Evolutionary conservation across 2,329 filamentous ascomycete species (phyloP).

Genomic region (Fusarium bactridioides): DNA sequence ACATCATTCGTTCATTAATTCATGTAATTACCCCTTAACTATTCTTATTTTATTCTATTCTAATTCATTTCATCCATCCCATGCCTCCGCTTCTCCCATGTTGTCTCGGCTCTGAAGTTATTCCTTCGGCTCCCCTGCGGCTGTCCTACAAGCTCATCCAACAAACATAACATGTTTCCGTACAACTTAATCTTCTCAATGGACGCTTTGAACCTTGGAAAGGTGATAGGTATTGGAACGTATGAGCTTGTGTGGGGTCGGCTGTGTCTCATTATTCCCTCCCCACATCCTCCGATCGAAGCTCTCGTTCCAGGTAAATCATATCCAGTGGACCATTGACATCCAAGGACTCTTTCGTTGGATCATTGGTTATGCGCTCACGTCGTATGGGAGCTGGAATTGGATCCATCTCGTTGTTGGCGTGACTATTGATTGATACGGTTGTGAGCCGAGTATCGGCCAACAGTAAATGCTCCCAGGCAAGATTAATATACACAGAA

Average conservation of each 20-base stretch:
- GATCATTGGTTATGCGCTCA: neutral
- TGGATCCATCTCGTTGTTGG: neutral
- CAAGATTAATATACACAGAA: neutral
- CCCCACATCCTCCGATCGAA: constrained; percentile 26
- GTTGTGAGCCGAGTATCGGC: neutral
- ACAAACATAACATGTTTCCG: constrained; percentile 8
- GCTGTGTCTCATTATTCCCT: constrained; percentile 24
- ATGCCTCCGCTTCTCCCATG: neutral
- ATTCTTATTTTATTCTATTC: neutral
- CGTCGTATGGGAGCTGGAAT: neutral
- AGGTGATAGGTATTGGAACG: constrained; percentile 1
- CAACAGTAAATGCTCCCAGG: neutral
- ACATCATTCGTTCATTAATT: neutral
- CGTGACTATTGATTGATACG: neutral
- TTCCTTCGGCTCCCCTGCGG: neutral
- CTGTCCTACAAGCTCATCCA: neutral
- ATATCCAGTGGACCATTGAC: constrained; percentile 4
- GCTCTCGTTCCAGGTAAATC: constrained; percentile 19
- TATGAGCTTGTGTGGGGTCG: constrained; percentile 33
- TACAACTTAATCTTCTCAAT: constrained; percentile 12
- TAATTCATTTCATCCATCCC: neutral
- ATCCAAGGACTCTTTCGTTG: constrained; percentile 11
- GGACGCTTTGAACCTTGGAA: constrained; percentile 4
- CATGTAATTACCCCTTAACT: constrained; percentile 4
- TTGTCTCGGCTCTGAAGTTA: constrained; percentile 1